Evolutionary conservation across 2,329 filamentous ascomycete genomes (phyloP).

Genomic region (Nothomitra cinnamomea): DNA sequence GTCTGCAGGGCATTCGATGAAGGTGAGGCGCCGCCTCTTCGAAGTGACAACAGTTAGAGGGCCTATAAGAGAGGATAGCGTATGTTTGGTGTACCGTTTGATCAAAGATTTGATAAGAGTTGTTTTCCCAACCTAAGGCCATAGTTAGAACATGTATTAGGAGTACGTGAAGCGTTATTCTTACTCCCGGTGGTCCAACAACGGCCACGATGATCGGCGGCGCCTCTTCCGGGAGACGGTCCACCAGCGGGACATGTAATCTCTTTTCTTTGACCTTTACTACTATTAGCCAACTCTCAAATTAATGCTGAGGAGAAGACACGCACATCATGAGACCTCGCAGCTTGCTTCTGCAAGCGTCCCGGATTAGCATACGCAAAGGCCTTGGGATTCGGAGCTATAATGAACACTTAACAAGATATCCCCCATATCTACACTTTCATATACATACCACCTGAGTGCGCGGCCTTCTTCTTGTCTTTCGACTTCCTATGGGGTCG

Average conservation of each 20-base stretch:
- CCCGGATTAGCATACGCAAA: slow-evolving; percentile 75
- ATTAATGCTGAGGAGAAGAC: background rate
- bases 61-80: slow-evolving; percentile 72
- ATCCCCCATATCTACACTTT: background rate
- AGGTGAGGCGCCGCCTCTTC: slow-evolving; percentile 86
- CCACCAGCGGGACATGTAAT: slow-evolving; percentile 88
- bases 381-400: slow-evolving; percentile 72
- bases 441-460: slow-evolving; percentile 35
- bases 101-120: slow-evolving; percentile 90
- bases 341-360: slow-evolving; percentile 57
- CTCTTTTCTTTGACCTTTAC: slow-evolving; percentile 79
- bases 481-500: slow-evolving; percentile 74
- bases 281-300: background rate
- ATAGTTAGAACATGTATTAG: background rate
- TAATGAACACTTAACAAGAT: slow-evolving; percentile 8
- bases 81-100: slow-evolving; percentile 89
- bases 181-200: slow-evolving; percentile 80
- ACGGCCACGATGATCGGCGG: slow-evolving; percentile 86
- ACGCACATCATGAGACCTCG: slow-evolving; percentile 52
- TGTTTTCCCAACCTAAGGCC: slow-evolving; percentile 55
- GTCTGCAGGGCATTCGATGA: slow-evolving; percentile 88
- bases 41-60: slow-evolving; percentile 93
- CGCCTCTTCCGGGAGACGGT: slow-evolving; percentile 87
- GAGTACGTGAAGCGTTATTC: slow-evolving; percentile 9
- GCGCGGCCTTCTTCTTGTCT: slow-evolving; percentile 56